Evolutionary conservation across 495 filamentous ascomycete species (phyloP).

Genomic region (Neurospora tetraspora): DNA sequence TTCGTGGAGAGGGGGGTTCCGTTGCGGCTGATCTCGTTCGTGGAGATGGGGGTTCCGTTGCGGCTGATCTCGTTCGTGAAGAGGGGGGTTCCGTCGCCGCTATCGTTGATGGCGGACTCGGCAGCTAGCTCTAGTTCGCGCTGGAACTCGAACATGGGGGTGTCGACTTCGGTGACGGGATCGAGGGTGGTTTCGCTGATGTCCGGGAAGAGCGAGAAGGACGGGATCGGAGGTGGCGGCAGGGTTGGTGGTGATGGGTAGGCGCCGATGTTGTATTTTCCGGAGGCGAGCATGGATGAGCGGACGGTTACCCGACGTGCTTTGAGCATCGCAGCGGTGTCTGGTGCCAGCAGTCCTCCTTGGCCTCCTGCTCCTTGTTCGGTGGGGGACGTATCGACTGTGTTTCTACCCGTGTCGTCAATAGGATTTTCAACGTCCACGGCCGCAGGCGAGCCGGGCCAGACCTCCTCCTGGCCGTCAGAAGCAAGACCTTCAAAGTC

Average conservation of each 20-base stretch:
- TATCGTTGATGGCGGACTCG: conserved; percentile 5
- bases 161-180: conserved; percentile 17
- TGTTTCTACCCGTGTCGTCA: background rate
- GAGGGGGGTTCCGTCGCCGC: background rate
- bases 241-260: background rate
- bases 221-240: conserved; percentile 12
- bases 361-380: background rate
- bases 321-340: background rate
- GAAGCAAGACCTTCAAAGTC: conserved; percentile 9
- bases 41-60: background rate
- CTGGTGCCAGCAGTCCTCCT: background rate
- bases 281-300: conserved; percentile 9
- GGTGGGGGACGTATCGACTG: background rate
- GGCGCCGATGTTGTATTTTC: background rate
- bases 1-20: background rate
- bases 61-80: background rate
- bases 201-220: conserved; percentile 19
- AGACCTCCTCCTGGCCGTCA: conserved; percentile 5
- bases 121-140: conserved; percentile 11
- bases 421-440: background rate
- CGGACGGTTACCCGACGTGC: conserved; percentile 11
- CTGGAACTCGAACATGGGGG: conserved; percentile 9
- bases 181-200: conserved; percentile 14
- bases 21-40: background rate
- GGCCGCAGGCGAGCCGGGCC: background rate